Base-by-base conservation (phyloP, 345 rosid genomes). In the Brassica rapa region DNA sequence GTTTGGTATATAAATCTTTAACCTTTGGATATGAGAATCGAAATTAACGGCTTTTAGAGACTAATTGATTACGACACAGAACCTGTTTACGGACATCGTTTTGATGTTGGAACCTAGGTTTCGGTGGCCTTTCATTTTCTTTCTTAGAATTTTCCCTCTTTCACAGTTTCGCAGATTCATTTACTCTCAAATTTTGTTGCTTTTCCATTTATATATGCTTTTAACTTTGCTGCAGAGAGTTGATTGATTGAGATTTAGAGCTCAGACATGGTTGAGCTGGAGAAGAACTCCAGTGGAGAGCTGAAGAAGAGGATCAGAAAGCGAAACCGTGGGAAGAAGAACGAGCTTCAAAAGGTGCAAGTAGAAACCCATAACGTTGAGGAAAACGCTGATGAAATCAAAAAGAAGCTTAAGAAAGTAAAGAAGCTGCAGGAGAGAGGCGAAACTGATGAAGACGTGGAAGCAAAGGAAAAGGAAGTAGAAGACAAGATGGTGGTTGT, bases 261-360 rank as follows among this genome's bases (percentile, higher is more conserved):
- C 0, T 10, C 51, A 59, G 55, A 66, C 79, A 84, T 84, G 87
- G 84, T 63, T 68, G 82, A 73, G 51, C 9, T 67, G 23, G 87
- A 76, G 62, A 75, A 70, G 3, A 71, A 60, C 2, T 32, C 84
- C 15, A 41, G 60, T 3, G 87, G 80, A 11, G 85, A 78, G 37
- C 69, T 59, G 59, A 84, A 81, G 83, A 83, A 84, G 81, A 84
- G 86, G 66, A 73, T 71, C 35, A 75, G 89, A 39, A 86, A 86
- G 62, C 79, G 86, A 56, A 82, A 35, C 62, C 79, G 83, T 80
- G 77, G 68, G 56, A 86, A 82, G 79, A 81, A 79, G 32, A 73
- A 72, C 2, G 79, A 83, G 63, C 72, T 51, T 60, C 35, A 49
- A 21, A 51, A 5, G 16, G 46, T 6, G 4, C 77, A 70, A 25